Evolutionary conservation across 2,329 filamentous ascomycete genomes (phyloP).

Genomic region (Cordyceps cateniannulata): DNA sequence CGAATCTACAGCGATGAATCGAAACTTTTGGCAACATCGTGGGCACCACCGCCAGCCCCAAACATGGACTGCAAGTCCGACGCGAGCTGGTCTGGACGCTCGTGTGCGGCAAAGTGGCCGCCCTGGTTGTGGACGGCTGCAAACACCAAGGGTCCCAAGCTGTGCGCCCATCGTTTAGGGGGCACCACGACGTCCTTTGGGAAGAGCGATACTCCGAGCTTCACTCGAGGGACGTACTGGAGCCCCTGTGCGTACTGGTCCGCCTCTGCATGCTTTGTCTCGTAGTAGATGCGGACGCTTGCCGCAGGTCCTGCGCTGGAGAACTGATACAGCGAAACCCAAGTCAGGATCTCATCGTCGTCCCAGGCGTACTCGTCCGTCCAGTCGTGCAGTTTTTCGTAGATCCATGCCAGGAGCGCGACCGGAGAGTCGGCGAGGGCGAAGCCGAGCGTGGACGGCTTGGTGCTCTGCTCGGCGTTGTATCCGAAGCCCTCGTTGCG

Average conservation of each 20-base stretch:
- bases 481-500: conserved; percentile 39
- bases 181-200: conserved; percentile 50
- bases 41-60: conserved; percentile 35
- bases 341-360: conserved; percentile 69
- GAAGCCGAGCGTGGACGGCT: conserved; percentile 68
- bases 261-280: conserved; percentile 40
- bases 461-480: conserved; percentile 43
- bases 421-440: conserved; percentile 63
- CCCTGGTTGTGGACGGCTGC: conserved; percentile 43
- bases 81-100: conserved; percentile 46
- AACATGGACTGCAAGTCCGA: conserved; percentile 54
- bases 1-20: neutral
- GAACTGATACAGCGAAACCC: conserved; percentile 69
- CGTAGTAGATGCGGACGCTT: conserved; percentile 66
- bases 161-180: conserved; percentile 50
- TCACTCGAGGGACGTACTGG: conserved; percentile 29
- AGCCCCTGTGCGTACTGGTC: conserved; percentile 15
- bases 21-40: conserved; percentile 23
- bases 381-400: conserved; percentile 76
- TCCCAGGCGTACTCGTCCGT: conserved; percentile 66
- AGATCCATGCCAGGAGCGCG: conserved; percentile 69
- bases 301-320: conserved; percentile 62
- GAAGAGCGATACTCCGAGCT: conserved; percentile 45
- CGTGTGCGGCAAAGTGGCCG: conserved; percentile 57
- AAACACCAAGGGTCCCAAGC: conserved; percentile 54